These are phyloP conservation scores for Fusarium sterilihyphosum DNA, from an alignment of 2,329 filamentous ascomycete genomes.

Conservation along the genomic window DNA sequence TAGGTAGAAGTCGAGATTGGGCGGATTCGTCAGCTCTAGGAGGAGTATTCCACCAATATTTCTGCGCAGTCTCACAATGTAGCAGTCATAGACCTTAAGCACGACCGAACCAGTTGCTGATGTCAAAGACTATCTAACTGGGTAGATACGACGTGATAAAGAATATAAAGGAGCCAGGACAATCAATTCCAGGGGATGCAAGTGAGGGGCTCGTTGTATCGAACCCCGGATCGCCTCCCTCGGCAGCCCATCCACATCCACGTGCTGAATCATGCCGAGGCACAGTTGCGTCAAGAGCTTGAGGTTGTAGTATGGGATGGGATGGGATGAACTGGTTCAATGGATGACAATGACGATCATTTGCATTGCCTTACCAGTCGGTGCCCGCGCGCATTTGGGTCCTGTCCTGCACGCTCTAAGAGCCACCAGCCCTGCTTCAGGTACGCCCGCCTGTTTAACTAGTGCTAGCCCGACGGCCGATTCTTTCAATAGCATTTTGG, in stretches of 20 bases:
- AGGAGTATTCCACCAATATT: conserved; percentile 2
- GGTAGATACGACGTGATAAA: neutral
- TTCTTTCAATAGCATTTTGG: neutral
- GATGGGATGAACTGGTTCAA: neutral
- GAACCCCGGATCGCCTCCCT: conserved; percentile 19
- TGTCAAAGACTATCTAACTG: neutral
- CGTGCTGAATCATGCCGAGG: conserved; percentile 31
- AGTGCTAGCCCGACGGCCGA: neutral
- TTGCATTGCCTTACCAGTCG: neutral
- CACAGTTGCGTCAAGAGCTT: conserved; percentile 10
- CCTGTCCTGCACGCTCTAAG: neutral
- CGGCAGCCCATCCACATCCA: conserved; percentile 25
- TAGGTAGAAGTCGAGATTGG: neutral
- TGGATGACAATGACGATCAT: neutral
- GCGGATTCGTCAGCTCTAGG: neutral
- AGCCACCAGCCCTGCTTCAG: neutral
- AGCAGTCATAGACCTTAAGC: conserved; percentile 5
- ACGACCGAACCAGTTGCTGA: neutral
- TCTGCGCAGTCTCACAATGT: neutral
- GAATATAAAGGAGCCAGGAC: conserved; percentile 2
- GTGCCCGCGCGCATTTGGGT: neutral
- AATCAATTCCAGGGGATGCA: neutral
- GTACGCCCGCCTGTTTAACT: neutral
- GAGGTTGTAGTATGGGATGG: neutral
- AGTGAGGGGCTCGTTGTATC: conserved; percentile 24